Base-by-base conservation (phyloP, 306 rosid species). In the cucumber (Cucumis sativus) region DNA sequence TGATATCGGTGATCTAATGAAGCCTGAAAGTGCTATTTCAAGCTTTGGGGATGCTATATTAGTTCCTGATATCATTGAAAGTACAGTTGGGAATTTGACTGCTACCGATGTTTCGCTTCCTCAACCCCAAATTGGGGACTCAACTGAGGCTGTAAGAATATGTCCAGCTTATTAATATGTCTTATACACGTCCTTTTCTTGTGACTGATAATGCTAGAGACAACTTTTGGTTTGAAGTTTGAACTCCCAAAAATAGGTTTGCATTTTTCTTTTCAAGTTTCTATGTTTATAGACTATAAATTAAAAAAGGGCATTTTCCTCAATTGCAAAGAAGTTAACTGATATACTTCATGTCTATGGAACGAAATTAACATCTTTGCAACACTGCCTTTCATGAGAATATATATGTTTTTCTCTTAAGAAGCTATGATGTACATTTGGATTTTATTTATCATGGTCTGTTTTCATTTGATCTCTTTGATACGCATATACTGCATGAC, bases 11-110 rank as follows among this genome's bases (percentile, higher is more conserved):
- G 97, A 90, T 81, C 79, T 90, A 28, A 88, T 80, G 61, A 74
- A 88, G 83, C 95, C 88, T 69, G 95, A 82, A 84, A 87, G 92
- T 80, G 88, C 84, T 35, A 88, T 87, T 79, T 91, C 92, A 49
- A 91, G 97, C 82, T 90, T 74, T 72, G 95, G 88, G 86, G 95
- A 87, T 81, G 93, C 86, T 56, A 47, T 88, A 15, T 61, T 78
- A 76, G 82, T 89, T 83, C 95, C 97, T 47, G 98, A 94, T 82
- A 89, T 92, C 78, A 88, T 88, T 67, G 97, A 92, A 85, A 92
- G 96, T 91, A 89, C 91, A 8, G 91, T 87, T 37, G 97, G 91
- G 79, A 79, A 86, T 58, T 79, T 88, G 86, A 81, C 96, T 81
- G 88, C 90, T 79, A 83, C 91, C 62, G 91, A 89, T 74, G 92